Base-by-base conservation (phyloP, 805 yeast species). In the Saccharomycopsis malanga region DNA sequence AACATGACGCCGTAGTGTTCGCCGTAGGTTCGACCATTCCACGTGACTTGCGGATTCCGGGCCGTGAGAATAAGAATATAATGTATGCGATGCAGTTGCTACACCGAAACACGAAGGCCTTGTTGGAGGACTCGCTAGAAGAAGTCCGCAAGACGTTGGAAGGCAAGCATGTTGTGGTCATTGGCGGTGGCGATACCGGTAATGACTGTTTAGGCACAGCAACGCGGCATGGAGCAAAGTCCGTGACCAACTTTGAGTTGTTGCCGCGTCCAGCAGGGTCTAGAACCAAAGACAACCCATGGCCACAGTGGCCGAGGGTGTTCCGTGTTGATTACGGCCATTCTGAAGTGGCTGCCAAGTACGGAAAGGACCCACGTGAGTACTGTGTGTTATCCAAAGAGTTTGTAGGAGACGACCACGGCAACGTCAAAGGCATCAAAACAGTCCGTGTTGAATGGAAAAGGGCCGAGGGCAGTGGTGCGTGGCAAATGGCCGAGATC, bases 181-280 rank as follows among this genome's bases (percentile, higher is more conserved):
- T 91, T 72, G 98, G 98, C 61, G 98, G 98, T 72, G 98, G 98
- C 79, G 98, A 91, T 67, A 91, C 98, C 30, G 98, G 98, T 78
- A 91, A 91, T 64, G 98, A 91, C 74, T 91, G 98, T 77, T 76
- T 91, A 61, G 98, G 98, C 68, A 91, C 98, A 38, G 78, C 96
- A 20, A 89, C 93, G 34, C 83, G 98, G 71, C 98, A 93, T 64
- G 97, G 96, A 37, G 98, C 98, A 53, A 81, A 85, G 64, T 84
- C 95, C 7, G 96, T 93, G 49, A 76, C 81, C 55, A 91, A 91
- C 76, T 93, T 91, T 65, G 98, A 91, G 71, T 74, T 91, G 63
- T 73, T 91, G 58, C 98, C 98, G 50, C 80, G 83, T 58, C 98
- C 98, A 54, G 86, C 97, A 32, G 74, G 74, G 25, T 75, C 77